Percentiles rank a stretch among this genome's conserved stretches.
Evolutionary conservation across 2,329 filamentous ascomycete species (phyloP).

Genomic region (Cephalotrichum gorgonifer): DNA sequence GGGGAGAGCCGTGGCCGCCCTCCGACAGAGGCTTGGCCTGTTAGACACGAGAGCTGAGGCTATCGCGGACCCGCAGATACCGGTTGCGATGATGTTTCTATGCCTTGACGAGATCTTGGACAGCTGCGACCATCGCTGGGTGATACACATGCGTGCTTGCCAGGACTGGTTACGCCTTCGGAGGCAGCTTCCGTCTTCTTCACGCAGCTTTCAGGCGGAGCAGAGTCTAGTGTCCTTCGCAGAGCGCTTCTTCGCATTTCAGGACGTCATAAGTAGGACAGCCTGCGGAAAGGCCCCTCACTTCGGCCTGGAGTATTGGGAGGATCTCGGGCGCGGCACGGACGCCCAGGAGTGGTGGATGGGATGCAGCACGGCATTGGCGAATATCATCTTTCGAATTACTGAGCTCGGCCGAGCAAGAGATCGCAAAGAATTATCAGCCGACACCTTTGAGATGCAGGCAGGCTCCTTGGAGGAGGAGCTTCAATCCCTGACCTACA

Average conservation of each 20-base stretch:
- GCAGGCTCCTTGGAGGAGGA: slow-evolving; percentile 12
- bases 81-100: slow-evolving; percentile 4
- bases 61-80: slow-evolving; percentile 2
- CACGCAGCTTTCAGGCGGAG: not conserved
- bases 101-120: slow-evolving; percentile 4
- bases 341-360: slow-evolving; percentile 36
- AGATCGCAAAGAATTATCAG: slow-evolving; percentile 14
- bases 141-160: slow-evolving; percentile 34
- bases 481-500: not conserved
- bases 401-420: slow-evolving; percentile 32
- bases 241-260: slow-evolving; percentile 38
- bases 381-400: slow-evolving; percentile 32
- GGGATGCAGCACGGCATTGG: slow-evolving; percentile 34
- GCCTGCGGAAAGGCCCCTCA: slow-evolving; percentile 34
- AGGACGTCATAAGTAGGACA: slow-evolving; percentile 39
- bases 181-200: slow-evolving; percentile 11
- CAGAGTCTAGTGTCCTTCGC: slow-evolving; percentile 21
- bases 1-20: slow-evolving; percentile 2
- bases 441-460: slow-evolving; percentile 19
- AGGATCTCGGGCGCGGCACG: slow-evolving; percentile 9
- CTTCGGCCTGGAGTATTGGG: slow-evolving; percentile 37
- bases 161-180: slow-evolving; percentile 32
- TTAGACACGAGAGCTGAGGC: not conserved
- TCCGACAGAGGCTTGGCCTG: not conserved
- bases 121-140: slow-evolving; percentile 22